These are phyloP conservation scores for Pichia sp. DNA, from an alignment of 1,139 yeast genomes.

Conservation along the genomic window DNA sequence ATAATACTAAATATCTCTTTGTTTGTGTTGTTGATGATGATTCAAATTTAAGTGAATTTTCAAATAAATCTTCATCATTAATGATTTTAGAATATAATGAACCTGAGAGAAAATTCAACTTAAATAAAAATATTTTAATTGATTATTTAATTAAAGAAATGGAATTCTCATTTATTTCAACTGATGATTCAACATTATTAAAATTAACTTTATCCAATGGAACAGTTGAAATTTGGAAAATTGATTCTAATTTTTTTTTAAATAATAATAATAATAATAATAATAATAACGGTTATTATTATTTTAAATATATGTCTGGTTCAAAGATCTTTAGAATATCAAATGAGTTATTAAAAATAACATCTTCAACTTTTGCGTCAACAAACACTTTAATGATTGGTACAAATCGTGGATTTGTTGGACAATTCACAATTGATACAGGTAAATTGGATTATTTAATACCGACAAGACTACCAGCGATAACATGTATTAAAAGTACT, in stretches of 20 bases:
- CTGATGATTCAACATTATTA: neutral
- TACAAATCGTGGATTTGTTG: conserved; percentile 56
- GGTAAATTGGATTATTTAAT: conserved; percentile 20
- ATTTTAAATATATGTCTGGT: conserved; percentile 1
- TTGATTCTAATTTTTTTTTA: conserved; percentile 24
- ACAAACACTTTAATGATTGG: conserved; percentile 52
- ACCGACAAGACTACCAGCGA: conserved; percentile 19
- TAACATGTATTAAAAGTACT: conserved; percentile 16
- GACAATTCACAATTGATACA: conserved; percentile 42
- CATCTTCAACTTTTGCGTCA: conserved; percentile 29
- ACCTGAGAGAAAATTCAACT: neutral
- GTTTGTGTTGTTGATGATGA: conserved; percentile 19
- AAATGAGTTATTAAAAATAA: conserved; percentile 4
- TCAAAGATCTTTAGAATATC: conserved; percentile 2
- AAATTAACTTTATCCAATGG: conserved; percentile 14
- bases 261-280: neutral
- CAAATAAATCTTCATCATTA: conserved; percentile 3
- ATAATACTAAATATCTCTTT: conserved; percentile 21
- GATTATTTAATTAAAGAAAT: conserved; percentile 9
- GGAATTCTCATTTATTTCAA: conserved; percentile 8
- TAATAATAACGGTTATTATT: neutral
- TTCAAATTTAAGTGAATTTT: conserved; percentile 8
- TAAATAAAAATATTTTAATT: conserved; percentile 6
- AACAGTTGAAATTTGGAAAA: conserved; percentile 45
- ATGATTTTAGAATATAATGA: conserved; percentile 3